Percentiles rank a stretch among this genome's conserved stretches.
Conservation (phyloP, 768 basidiomycete genomes). For the Suillus bovinus region DNA sequence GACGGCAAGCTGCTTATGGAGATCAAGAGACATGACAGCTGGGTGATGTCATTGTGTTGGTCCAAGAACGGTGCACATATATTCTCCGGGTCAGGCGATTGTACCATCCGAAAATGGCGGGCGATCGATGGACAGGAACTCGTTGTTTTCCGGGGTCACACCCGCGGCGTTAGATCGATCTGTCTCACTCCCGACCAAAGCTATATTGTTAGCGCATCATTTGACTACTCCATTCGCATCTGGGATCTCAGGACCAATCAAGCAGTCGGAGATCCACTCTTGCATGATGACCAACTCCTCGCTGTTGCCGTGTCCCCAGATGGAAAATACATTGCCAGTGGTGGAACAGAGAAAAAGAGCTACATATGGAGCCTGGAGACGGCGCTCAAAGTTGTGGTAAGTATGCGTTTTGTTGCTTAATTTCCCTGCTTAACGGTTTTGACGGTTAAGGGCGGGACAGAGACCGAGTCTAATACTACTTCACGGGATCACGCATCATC, state of each 20-base stretch:
- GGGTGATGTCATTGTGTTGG: neutral
- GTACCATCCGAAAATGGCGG: neutral
- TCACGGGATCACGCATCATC: slow-evolving; percentile 51
- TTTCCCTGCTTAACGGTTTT: neutral
- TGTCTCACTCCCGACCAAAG: neutral
- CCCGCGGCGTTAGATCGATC: neutral
- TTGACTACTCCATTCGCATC: neutral
- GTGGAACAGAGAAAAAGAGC: slow-evolving; percentile 72
- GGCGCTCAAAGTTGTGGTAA: neutral
- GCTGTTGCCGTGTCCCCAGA: slow-evolving; percentile 78
- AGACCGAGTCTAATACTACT: slow-evolving; percentile 44
- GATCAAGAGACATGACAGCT: neutral
- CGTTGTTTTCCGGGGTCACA: neutral
- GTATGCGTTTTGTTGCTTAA: neutral
- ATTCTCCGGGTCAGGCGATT: neutral
- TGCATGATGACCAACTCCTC: slow-evolving; percentile 81
- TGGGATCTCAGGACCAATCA: neutral
- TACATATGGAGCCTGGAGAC: slow-evolving; percentile 77
- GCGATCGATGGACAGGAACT: neutral
- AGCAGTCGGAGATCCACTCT: slow-evolving; percentile 40
- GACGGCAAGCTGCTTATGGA: neutral
- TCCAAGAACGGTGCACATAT: neutral
- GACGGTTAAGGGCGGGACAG: slow-evolving; percentile 27
- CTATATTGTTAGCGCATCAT: neutral
- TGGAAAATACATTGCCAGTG: slow-evolving; percentile 77